Evolutionary conservation across 1,139 yeast species (phyloP).

Genomic region (Taiozyma onychis): DNA sequence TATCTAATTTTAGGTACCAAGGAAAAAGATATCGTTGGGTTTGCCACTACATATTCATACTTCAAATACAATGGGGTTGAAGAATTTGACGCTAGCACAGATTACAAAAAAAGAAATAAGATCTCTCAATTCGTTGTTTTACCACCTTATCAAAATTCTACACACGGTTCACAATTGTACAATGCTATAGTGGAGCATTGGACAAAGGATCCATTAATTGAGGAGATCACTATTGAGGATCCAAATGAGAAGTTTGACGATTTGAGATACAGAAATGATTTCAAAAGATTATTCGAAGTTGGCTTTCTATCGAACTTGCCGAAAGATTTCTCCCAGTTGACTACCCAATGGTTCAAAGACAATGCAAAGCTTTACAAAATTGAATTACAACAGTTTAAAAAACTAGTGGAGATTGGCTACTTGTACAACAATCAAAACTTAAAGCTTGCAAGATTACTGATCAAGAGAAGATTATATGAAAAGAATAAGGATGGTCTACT

Average conservation of each 20-base stretch:
- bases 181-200: slow-evolving; percentile 48
- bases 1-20: slow-evolving; percentile 30
- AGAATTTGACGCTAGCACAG: slow-evolving; percentile 44
- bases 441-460: slow-evolving; percentile 41
- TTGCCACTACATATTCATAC: slow-evolving; percentile 77
- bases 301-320: slow-evolving; percentile 27
- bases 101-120: slow-evolving; percentile 51
- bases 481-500: slow-evolving; percentile 75
- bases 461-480: slow-evolving; percentile 66
- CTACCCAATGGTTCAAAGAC: slow-evolving; percentile 39
- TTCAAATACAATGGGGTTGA: slow-evolving; percentile 64
- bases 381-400: slow-evolving; percentile 70
- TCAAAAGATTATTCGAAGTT: slow-evolving; percentile 41
- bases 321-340: slow-evolving; percentile 15
- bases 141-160: slow-evolving; percentile 72
- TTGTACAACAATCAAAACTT: slow-evolving; percentile 34
- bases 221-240: slow-evolving; percentile 87
- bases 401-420: slow-evolving; percentile 73
- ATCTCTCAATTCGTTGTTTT: slow-evolving; percentile 83
- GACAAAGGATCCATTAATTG: slow-evolving; percentile 45
- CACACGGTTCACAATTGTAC: slow-evolving; percentile 69
- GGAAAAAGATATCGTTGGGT: slow-evolving; percentile 55
- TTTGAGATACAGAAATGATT: slow-evolving; percentile 78
- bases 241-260: slow-evolving; percentile 94
- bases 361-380: slow-evolving; percentile 44